Evolutionary conservation across 805 yeast genomes (phyloP), one percentile per base, ranked within the genome.

Genomic region (Starmerella stigmatis): DNA sequence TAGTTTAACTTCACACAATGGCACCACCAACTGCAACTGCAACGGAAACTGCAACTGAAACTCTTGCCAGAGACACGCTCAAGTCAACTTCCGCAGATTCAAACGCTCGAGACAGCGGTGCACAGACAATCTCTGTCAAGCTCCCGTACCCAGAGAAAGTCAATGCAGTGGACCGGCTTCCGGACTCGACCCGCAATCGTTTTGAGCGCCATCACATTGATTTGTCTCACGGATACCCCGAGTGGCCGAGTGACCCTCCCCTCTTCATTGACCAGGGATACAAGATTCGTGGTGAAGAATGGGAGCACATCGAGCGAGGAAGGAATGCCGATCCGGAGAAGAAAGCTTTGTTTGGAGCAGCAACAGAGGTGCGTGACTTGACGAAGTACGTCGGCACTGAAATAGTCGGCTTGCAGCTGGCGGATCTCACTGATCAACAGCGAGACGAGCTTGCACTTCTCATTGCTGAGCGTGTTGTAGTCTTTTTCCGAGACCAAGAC

Each of bases 311-410:
- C n/a, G 49, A 46, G 25, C 45, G 46, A 3, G 49, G 46, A 5
- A 40, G 26, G 16, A 17, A 22, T 13, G 49, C 49, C 3, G 49
- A 46, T 25, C 49, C 49, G 19, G 43, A 42, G 20, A 46, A 46
- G 46, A 65, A 59, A 48, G 65, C 66, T 1, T 55, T 69, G 20
- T 59, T 69, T 19, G 60, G 62, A 8, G 72, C 71, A 27, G 72
- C 70, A 26, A 60, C 56, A 23, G 60, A 67, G 44, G 72, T 72
- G 19, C 65, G 51, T 31, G 49, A 72, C 47, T 59, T 72, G 48
- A 68, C 75, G 43, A 67, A 66, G 44, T 66, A 69, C 49, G 57
- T 72, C 51, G 77, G 77, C 43, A 72, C 76, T 15, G 76, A 71
- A 49, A 62, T 72, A 43, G 64, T 67, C 33, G 76, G 75, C 15